Base-by-base conservation (phyloP, 768 basidiomycete species). In the Gymnopilus junonius region DNA sequence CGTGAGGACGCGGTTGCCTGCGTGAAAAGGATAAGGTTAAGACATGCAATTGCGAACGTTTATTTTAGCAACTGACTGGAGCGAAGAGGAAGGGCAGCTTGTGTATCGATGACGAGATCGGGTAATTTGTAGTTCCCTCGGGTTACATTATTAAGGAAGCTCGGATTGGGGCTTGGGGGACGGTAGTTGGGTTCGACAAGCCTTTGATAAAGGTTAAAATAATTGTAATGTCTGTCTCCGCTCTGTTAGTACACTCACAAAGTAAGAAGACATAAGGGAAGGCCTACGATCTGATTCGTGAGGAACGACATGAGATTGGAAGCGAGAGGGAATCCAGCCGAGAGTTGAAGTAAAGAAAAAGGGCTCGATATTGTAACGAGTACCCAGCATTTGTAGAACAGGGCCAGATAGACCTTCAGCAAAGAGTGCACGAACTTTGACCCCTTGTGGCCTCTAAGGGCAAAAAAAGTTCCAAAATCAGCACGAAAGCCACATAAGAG, bases 261-360 rank as follows among this genome's bases (percentile, higher is more conserved):
- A 29, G 46, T 23, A 59, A 25, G 15, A 4, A 53, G 40, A 37
- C n/a, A 42, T 32, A 58, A 50, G 6, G 35, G 42, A 34, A 20
- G 1, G 70, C 83, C 50, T 68, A 86, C 85, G 72, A 58, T 82
- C 80, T 20, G 76, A 74, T 53, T 76, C 45, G 1, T 73, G 64
- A 1, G 67, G 69, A 0, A 69, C 35, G 0, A 81, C 60, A 62
- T 77, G 77, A 57, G 85, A 83, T 63, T 84, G 85, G 65, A 85
- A 86, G 60, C 86, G 78, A 14, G 84, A 78, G 11, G 87, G 87
- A 67, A 87, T 88, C 84, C 84, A 85, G 46, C 85, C 84, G 6
- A 86, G 70, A 1, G 86, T 84, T 1, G 86, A 87, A 0, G 86
- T 85, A 70, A 87, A 89, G 68, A 85, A 89, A 71, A 89, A 88